These are phyloP conservation scores for Dipodascus albidus DNA, from an alignment of 805 yeast genomes.

Conservation along the genomic window DNA sequence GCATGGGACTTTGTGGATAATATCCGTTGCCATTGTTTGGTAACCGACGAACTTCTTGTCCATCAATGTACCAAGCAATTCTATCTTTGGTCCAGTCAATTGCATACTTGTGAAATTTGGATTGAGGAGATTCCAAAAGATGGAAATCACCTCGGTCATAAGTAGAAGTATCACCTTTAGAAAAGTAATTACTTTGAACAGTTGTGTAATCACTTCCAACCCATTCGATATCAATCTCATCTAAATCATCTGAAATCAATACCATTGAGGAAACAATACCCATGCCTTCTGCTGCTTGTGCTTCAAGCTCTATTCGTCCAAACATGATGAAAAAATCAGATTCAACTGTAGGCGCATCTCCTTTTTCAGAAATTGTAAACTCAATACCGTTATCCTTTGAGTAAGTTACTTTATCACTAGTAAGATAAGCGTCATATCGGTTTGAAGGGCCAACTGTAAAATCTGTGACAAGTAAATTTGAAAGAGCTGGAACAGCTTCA, in stretches of 20 bases:
- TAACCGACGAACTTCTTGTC: conserved; percentile 53
- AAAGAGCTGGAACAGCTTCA: conserved; percentile 50
- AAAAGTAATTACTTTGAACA: conserved; percentile 62
- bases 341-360: conserved; percentile 66
- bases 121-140: conserved; percentile 43
- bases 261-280: conserved; percentile 78
- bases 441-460: conserved; percentile 34
- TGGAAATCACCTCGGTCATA: conserved; percentile 76
- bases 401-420: conserved; percentile 30
- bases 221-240: conserved; percentile 86
- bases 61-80: conserved; percentile 66
- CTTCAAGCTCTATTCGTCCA: conserved; percentile 65
- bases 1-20: conserved; percentile 85
- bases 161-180: conserved; percentile 67
- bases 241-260: conserved; percentile 73
- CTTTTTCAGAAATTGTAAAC: conserved; percentile 47
- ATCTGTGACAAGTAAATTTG: conserved; percentile 38
- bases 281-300: conserved; percentile 66
- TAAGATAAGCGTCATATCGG: conserved; percentile 30
- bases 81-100: conserved; percentile 69
- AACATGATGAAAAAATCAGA: conserved; percentile 82
- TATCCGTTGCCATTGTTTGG: conserved; percentile 38
- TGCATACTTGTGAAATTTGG: conserved; percentile 62
- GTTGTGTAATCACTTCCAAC: conserved; percentile 68
- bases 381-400: conserved; percentile 42